A percentile compares a stretch with the other conserved stretches of the same genome.
These are phyloP conservation scores for Nyssa sinensis DNA, from an alignment of 148 eudicot species.

Conservation along the genomic window DNA sequence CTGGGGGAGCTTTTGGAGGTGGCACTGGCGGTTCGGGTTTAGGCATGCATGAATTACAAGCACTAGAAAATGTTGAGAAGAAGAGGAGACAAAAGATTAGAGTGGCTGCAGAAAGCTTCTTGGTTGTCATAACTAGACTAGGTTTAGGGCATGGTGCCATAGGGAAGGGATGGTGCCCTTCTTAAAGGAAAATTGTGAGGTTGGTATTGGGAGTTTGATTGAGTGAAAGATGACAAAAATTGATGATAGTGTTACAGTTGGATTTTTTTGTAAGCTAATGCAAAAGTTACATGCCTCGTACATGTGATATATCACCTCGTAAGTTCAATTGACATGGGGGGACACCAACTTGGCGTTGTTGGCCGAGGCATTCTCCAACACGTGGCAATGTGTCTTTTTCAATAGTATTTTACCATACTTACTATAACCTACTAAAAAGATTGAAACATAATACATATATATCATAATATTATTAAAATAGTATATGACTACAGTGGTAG, in stretches of 20 bases:
- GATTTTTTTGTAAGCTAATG: neutral
- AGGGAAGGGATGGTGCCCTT: neutral
- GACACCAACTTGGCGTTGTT: no score
- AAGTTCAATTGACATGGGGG: no score
- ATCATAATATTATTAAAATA: no score
- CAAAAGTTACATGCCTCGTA: neutral
- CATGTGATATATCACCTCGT: neutral
- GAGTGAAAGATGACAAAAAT: neutral
- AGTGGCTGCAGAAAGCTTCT: constrained; percentile 1
- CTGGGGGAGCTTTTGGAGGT: constrained; percentile 25
- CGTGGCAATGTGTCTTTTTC: no score
- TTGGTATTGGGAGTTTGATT: neutral
- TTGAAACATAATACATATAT: no score
- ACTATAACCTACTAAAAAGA: no score
- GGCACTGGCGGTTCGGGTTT: constrained; percentile 20
- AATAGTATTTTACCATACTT: no score
- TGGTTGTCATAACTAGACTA: constrained; percentile 12
- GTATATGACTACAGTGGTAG: no score
- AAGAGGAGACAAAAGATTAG: constrained; percentile 27
- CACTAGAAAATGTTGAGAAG: constrained; percentile 21
- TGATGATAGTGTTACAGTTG: neutral
- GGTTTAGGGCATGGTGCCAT: neutral
- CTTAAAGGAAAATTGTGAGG: neutral
- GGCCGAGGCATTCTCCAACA: no score
- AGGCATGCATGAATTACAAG: constrained; percentile 17